Evolutionary conservation across 2,329 filamentous ascomycete species (phyloP).

Genomic region (Penicillium sp.): DNA sequence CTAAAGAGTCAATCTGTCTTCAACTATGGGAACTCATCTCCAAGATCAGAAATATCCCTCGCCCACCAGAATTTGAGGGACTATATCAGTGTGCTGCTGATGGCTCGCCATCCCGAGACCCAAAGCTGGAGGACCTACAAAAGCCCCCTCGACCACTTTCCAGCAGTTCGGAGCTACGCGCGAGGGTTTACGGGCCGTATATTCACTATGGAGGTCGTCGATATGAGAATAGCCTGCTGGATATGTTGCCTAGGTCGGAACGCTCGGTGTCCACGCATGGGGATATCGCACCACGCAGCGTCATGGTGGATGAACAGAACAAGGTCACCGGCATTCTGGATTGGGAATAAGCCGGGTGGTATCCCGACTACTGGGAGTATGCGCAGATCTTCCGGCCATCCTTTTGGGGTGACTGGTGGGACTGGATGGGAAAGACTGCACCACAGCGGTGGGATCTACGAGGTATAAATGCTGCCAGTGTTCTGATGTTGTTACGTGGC

Average conservation of each 20-base stretch:
- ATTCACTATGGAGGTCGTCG: slow-evolving; percentile 18
- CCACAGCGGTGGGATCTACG: slow-evolving; percentile 26
- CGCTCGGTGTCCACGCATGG: slow-evolving; percentile 31
- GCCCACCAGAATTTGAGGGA: too few relatives aligned
- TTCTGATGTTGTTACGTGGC: too few relatives aligned
- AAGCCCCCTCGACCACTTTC: slow-evolving; percentile 16
- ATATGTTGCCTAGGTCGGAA: slow-evolving; percentile 24
- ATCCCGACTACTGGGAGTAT: slow-evolving; percentile 42
- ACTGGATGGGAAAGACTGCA: slow-evolving; percentile 28
- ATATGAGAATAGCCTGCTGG: slow-evolving; percentile 17
- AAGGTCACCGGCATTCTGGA: slow-evolving; percentile 36
- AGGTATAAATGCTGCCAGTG: slow-evolving; percentile 24
- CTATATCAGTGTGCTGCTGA: too few relatives aligned
- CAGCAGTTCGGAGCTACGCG: slow-evolving; percentile 19
- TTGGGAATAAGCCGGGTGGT: slow-evolving; percentile 42
- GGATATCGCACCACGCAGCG: slow-evolving; percentile 33
- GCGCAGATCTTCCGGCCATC: slow-evolving; percentile 29
- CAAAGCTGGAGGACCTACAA: slow-evolving; percentile 22
- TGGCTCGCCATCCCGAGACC: slow-evolving; percentile 13
- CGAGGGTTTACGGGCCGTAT: slow-evolving; percentile 25
- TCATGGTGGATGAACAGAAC: slow-evolving; percentile 26
- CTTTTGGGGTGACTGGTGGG: slow-evolving; percentile 22
- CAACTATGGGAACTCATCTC: too few relatives aligned
- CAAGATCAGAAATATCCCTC: too few relatives aligned
- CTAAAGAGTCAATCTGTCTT: too few relatives aligned